Evolutionary conservation across 176 grass and related monocot genomes (phyloP).

Genomic region (maize (Zea mays)): Zm-B73-REFERENCE-NAM-5.0 NC_050098.1:111305501-111306000

Average conservation of each 20-base stretch:
- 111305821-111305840: neutral
- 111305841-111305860: constrained; percentile 12
- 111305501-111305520: neutral
- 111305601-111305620: constrained; percentile 94
- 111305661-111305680: constrained; percentile 75
- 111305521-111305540: constrained; percentile 18
- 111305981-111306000: constrained; percentile 22
- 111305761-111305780: neutral
- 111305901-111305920: neutral
- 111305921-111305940: neutral
- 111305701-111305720: constrained; percentile 24
- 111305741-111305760: constrained; percentile 15
- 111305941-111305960: constrained; percentile 9
- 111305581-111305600: constrained; percentile 30
- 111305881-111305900: neutral
- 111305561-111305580: constrained; percentile 36
- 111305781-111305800: constrained; percentile 9
- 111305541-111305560: neutral
- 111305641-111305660: constrained; percentile 70
- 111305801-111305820: neutral
- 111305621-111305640: constrained; percentile 59
- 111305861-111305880: constrained; percentile 3
- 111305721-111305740: constrained; percentile 54
- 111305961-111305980: constrained; percentile 1
- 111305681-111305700: constrained; percentile 36